Percentiles rank a stretch among this genome's conserved stretches.
Evolutionary conservation across 768 basidiomycete genomes (phyloP).

Genomic region (Termitomyces sp.): DNA sequence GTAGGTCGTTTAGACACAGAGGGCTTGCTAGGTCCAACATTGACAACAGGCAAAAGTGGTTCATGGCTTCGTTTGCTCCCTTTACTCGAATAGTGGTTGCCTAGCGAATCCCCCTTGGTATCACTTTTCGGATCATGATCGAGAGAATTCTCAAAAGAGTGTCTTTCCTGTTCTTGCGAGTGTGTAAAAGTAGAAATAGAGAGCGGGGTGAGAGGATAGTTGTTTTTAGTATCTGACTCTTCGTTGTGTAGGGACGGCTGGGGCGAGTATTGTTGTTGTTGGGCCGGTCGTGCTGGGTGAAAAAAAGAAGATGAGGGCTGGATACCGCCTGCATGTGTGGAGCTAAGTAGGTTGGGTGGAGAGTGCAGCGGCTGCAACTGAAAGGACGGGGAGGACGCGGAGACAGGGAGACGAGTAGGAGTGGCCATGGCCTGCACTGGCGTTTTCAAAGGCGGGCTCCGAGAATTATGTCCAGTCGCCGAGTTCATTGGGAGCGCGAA

Average conservation of each 20-base stretch:
- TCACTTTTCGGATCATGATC: slow-evolving; percentile 7
- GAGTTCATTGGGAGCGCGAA: background rate
- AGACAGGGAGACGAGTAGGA: background rate
- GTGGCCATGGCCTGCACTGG: background rate
- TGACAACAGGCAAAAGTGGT: slow-evolving; percentile 61
- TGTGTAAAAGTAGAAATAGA: background rate
- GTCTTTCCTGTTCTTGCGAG: slow-evolving; percentile 4
- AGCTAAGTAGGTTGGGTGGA: slow-evolving; percentile 20
- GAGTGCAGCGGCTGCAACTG: slow-evolving; percentile 9
- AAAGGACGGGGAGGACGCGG: slow-evolving; percentile 7
- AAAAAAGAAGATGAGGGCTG: slow-evolving; percentile 80
- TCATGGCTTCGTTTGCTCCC: slow-evolving; percentile 65
- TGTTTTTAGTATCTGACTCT: slow-evolving; percentile 4
- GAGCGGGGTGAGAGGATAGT: slow-evolving; percentile 10
- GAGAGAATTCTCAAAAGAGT: slow-evolving; percentile 7
- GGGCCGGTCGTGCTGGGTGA: slow-evolving; percentile 55
- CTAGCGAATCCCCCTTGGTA: slow-evolving; percentile 3
- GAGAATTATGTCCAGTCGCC: slow-evolving; percentile 5
- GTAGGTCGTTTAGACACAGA: slow-evolving; percentile 15
- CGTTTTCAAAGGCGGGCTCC: background rate
- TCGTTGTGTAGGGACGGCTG: slow-evolving; percentile 27
- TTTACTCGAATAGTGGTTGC: slow-evolving; percentile 26
- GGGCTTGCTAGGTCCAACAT: slow-evolving; percentile 21
- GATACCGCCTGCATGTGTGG: slow-evolving; percentile 69
- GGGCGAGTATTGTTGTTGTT: slow-evolving; percentile 36